Evolutionary conservation across 306 rosid species (phyloP).

Genomic region (Heteromeles arbutifolia): DNA sequence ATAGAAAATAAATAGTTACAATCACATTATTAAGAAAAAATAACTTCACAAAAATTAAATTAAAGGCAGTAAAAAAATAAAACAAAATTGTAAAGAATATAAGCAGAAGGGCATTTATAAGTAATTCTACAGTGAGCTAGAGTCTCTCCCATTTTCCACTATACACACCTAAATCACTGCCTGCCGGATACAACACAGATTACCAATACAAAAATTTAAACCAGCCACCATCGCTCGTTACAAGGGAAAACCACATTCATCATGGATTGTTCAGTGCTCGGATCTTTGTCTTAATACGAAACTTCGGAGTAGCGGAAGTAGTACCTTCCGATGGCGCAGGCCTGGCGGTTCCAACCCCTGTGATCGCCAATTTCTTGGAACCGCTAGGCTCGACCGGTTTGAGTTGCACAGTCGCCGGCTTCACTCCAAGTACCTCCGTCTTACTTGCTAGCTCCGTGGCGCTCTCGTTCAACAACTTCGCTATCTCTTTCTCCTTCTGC

Average conservation of each 20-base stretch:
- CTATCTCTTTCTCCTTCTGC: constrained; percentile 65
- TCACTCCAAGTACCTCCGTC: constrained; percentile 39
- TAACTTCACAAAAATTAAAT: neutral
- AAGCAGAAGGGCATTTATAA: neutral
- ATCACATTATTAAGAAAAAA: too few relatives aligned
- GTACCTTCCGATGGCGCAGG: constrained; percentile 54
- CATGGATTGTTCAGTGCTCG: constrained; percentile 42
- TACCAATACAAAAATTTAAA: neutral
- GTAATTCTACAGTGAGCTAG: neutral
- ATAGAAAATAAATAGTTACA: neutral
- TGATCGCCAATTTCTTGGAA: constrained; percentile 35
- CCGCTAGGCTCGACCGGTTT: constrained; percentile 52
- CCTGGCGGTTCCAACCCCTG: constrained; percentile 29
- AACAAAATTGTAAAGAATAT: neutral
- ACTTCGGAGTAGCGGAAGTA: constrained; percentile 51
- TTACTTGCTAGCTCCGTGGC: constrained; percentile 23
- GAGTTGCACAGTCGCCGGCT: constrained; percentile 13
- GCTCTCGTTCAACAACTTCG: constrained; percentile 38
- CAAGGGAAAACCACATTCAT: constrained; percentile 7
- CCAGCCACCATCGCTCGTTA: neutral
- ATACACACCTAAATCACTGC: neutral
- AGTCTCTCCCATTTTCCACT: neutral
- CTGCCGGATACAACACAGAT: neutral
- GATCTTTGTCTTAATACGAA: constrained; percentile 75
- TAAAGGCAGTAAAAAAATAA: neutral